A percentile compares a stretch with the other conserved stretches of the same genome.
phyloP scores from a whole-genome alignment of 2,329 filamentous ascomycete genomes.

The Microsporum ferrugineum region DNA sequence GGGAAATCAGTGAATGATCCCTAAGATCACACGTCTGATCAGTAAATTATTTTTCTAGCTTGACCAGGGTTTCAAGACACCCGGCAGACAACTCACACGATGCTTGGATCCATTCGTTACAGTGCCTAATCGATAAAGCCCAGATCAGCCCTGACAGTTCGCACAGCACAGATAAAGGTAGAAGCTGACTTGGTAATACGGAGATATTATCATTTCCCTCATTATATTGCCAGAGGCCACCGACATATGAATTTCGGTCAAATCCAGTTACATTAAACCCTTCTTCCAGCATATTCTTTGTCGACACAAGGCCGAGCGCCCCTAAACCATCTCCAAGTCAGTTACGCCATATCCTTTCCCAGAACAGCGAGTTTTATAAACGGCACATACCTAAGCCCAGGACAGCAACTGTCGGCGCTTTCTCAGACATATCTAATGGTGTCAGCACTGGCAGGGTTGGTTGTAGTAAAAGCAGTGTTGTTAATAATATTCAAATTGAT shows the following conservation, averaged over 20 bases:
- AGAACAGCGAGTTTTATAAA: not conserved
- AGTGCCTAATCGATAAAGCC: not conserved
- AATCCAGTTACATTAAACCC: constrained; percentile 37
- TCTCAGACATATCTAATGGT: not conserved
- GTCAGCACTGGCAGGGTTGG: not conserved
- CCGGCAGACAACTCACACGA: not conserved
- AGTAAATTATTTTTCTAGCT: not conserved
- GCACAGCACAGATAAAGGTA: not conserved
- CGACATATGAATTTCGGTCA: constrained; percentile 32
- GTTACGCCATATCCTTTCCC: not conserved
- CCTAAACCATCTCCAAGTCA: constrained; percentile 13
- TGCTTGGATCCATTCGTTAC: not conserved
- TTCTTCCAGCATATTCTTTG: constrained; percentile 37
- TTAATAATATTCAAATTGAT: not conserved
- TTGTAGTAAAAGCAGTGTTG: not conserved
- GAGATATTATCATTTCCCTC: constrained; percentile 25
- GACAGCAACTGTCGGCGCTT: not conserved
- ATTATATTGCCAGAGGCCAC: constrained; percentile 37
- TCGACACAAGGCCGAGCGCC: constrained; percentile 29
- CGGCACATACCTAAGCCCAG: not conserved
- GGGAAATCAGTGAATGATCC: not conserved
- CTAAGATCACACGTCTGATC: not conserved
- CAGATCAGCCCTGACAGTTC: not conserved
- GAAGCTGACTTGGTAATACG: constrained; percentile 20
- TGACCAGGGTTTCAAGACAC: not conserved